Evolutionary conservation across 139 green algal genomes (phyloP).

Genomic region (Ostreobium quekettii): DNA sequence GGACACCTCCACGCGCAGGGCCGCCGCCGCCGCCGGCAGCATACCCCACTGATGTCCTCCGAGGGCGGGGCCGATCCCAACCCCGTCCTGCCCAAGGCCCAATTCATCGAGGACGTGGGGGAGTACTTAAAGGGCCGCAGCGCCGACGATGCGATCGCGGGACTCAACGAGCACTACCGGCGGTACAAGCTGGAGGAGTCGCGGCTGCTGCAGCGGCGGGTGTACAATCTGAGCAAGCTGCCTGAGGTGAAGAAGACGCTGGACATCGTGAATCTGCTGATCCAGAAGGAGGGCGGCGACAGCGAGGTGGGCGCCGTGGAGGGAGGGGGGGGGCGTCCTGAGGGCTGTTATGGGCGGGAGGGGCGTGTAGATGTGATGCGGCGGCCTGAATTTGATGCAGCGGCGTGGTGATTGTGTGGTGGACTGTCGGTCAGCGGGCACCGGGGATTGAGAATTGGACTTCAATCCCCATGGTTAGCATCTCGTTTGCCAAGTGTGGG

Average conservation of each 20-base stretch:
- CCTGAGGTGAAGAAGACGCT: constrained; percentile 44
- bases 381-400: no score
- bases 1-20: no score
- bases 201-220: constrained; percentile 36
- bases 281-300: constrained; percentile 21
- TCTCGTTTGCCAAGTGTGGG: no score
- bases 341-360: background rate
- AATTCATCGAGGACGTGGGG: constrained; percentile 52
- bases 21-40: no score
- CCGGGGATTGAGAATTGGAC: no score
- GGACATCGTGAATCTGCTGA: constrained; percentile 45
- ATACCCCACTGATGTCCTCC: no score
- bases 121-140: constrained; percentile 32
- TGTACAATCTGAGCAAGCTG: constrained; percentile 38
- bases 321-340: background rate
- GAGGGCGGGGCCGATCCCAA: no score
- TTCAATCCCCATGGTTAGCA: no score
- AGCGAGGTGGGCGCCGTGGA: constrained; percentile 1
- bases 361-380: no score
- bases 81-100: constrained; percentile 23
- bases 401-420: no score
- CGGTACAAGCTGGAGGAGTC: constrained; percentile 41
- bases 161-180: constrained; percentile 34
- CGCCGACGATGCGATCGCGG: constrained; percentile 29
- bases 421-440: no score